These are phyloP conservation scores for Trichoderma reesei DNA, from an alignment of 495 filamentous ascomycete species.

Conservation along the genomic window DNA sequence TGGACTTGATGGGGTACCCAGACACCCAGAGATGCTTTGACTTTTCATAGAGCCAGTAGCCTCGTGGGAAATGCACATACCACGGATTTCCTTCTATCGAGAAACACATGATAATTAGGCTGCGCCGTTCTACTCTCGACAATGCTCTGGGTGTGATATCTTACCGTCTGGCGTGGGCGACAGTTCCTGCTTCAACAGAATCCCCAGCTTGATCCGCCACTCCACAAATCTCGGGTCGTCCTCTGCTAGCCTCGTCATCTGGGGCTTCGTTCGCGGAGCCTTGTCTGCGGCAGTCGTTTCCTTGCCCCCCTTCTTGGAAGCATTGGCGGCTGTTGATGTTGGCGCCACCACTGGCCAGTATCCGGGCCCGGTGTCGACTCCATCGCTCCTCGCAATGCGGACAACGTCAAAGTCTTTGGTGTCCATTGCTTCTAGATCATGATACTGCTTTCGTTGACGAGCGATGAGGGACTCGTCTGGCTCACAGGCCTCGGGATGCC, in stretches of 20 bases:
- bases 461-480: background rate
- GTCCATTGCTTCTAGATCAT: constrained; percentile 1
- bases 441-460: background rate
- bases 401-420: constrained; percentile 11
- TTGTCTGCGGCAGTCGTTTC: constrained; percentile 2
- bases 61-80: constrained; percentile 11
- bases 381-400: constrained; percentile 8
- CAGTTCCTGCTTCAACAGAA: constrained; percentile 11
- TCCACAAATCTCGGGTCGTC: constrained; percentile 12
- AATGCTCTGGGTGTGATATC: background rate
- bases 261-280: constrained; percentile 5
- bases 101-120: background rate
- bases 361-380: constrained; percentile 10
- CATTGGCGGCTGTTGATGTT: background rate
- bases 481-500: background rate
- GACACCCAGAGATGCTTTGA: constrained; percentile 13
- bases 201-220: constrained; percentile 11
- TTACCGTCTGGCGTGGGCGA: constrained; percentile 12
- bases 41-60: constrained; percentile 13
- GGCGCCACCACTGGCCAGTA: constrained; percentile 11
- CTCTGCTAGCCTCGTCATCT: constrained; percentile 10
- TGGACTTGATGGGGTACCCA: constrained; percentile 12
- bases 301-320: constrained; percentile 4
- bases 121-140: background rate
- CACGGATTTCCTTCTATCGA: constrained; percentile 10